phyloP scores from a whole-genome alignment of 1,284 basidiomycete species.

The Malassezia nana region DNA sequence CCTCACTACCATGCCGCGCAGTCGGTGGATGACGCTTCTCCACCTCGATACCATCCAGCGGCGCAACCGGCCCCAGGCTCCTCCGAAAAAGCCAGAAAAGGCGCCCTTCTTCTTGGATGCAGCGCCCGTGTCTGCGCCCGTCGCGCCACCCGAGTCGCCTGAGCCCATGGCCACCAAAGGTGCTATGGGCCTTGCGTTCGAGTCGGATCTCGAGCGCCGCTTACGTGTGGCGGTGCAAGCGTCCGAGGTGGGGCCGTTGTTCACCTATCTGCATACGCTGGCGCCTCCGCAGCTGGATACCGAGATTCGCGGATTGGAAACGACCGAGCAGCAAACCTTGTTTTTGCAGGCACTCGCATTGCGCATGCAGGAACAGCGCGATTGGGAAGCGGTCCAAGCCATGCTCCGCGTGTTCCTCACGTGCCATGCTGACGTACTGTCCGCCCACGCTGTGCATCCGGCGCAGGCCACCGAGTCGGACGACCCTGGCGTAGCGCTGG shows the following conservation, averaged over 20 bases:
- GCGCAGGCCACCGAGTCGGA: neutral
- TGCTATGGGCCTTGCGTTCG: slow-evolving; percentile 13
- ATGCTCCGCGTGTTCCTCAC: slow-evolving; percentile 73
- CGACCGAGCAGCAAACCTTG: slow-evolving; percentile 57
- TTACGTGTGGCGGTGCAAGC: slow-evolving; percentile 22
- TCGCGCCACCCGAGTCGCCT: neutral
- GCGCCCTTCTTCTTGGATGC: slow-evolving; percentile 81
- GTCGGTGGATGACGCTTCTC: slow-evolving; percentile 88
- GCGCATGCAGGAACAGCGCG: slow-evolving; percentile 66
- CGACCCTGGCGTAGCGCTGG: slow-evolving; percentile 56
- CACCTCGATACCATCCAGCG: slow-evolving; percentile 91
- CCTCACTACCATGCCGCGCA: slow-evolving; percentile 77
- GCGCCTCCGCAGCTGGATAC: slow-evolving; percentile 82
- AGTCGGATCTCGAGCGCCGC: slow-evolving; percentile 30
- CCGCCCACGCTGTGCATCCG: slow-evolving; percentile 51
- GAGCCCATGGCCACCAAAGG: neutral
- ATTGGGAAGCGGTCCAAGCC: slow-evolving; percentile 92
- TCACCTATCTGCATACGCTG: slow-evolving; percentile 71
- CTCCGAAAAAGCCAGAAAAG: slow-evolving; percentile 84
- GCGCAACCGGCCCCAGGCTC: slow-evolving; percentile 83
- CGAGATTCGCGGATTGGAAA: slow-evolving; percentile 68
- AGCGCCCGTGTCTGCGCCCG: neutral
- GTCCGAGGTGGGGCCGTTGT: slow-evolving; percentile 54
- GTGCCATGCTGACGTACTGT: slow-evolving; percentile 71
- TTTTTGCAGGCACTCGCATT: slow-evolving; percentile 68